Base-by-base conservation (phyloP, 2,329 filamentous ascomycete species). In the Colletotrichum coccodes region DNA sequence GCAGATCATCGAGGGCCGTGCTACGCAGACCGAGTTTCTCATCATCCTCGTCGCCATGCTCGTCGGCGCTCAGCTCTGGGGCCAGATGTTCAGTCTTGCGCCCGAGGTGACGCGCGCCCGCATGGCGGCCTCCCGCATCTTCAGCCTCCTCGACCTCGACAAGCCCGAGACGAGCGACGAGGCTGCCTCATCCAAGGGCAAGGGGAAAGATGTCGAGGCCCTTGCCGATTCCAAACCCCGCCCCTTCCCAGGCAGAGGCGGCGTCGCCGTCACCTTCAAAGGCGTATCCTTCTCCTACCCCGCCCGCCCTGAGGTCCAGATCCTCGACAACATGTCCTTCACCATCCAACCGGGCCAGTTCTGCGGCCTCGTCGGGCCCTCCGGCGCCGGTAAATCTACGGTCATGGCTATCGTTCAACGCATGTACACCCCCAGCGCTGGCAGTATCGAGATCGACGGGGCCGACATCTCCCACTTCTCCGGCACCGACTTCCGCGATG, bases 31-130 rank as follows among this genome's bases (percentile, higher is more conserved):
- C 36, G 86, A 92, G n/a, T 94, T 94, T 80, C 90, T 94, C 77
- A 91, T 93, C 73, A 90, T 94, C 8, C 83, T 94, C 4, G 85
- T 92, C 6, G 86, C 91, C 5, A 87, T 95, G 73, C 85, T 95
- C 1, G 89, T 94, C 44, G 91, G 90, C 64, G 91, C 92, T 0
- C 90, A 93, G 76, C 84, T 92, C 6, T 93, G 91, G 84, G 90
- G 91, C 11, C 90, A 93, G 73, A 89, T 94, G 78, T 94, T 94
- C 76, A 89, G 89, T 28, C 86, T 94, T 1, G 91, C 92, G 0
- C 92, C 92, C 1, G 92, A 95, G 71, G 85, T 94, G n/a, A 89
- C 91, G 1, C 87, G 88, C 50, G 92, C 92, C 1, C 86, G 86
- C 34, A 83, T 84, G 1, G 90, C 92, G 3, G 87, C 89, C 12